Evolutionary conservation across 2,329 filamentous ascomycete genomes (phyloP).

Genomic region (Aspergillus fijiensis): DNA sequence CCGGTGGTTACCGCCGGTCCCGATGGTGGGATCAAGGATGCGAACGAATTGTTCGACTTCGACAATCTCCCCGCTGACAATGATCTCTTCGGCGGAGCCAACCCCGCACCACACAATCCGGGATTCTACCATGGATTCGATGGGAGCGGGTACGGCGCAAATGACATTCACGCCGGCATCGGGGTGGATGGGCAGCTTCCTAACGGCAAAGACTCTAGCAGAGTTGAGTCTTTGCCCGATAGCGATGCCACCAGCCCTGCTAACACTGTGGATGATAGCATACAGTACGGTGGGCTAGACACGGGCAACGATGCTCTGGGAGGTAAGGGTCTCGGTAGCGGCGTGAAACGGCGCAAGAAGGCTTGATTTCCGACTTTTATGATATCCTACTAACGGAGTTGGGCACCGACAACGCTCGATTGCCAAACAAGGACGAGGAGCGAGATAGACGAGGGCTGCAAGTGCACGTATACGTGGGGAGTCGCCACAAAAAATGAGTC

Average conservation of each 20-base stretch:
- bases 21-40: slow-evolving; percentile 29
- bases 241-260: slow-evolving; percentile 46
- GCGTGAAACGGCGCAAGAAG: slow-evolving; percentile 35
- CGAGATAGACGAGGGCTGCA: not conserved
- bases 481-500: too few species aligned
- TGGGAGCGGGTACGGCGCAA: slow-evolving; percentile 25
- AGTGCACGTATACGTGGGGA: not conserved
- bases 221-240: slow-evolving; percentile 45
- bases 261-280: slow-evolving; percentile 33
- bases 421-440: not conserved
- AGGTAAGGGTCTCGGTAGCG: slow-evolving; percentile 25
- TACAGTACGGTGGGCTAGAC: slow-evolving; percentile 17
- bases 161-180: slow-evolving; percentile 11
- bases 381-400: slow-evolving; percentile 10
- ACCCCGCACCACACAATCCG: slow-evolving; percentile 24
- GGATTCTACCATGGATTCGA: slow-evolving; percentile 38
- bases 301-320: slow-evolving; percentile 19
- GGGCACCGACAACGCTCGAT: not conserved
- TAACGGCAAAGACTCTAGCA: slow-evolving; percentile 26
- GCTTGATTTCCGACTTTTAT: slow-evolving; percentile 21
- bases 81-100: slow-evolving; percentile 33
- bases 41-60: slow-evolving; percentile 45
- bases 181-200: slow-evolving; percentile 11
- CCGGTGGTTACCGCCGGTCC: slow-evolving; percentile 18
- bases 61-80: slow-evolving; percentile 37